phyloP scores from a whole-genome alignment of 2,329 filamentous ascomycete species.

The Arthrobotrys sphaeroides region DNA sequence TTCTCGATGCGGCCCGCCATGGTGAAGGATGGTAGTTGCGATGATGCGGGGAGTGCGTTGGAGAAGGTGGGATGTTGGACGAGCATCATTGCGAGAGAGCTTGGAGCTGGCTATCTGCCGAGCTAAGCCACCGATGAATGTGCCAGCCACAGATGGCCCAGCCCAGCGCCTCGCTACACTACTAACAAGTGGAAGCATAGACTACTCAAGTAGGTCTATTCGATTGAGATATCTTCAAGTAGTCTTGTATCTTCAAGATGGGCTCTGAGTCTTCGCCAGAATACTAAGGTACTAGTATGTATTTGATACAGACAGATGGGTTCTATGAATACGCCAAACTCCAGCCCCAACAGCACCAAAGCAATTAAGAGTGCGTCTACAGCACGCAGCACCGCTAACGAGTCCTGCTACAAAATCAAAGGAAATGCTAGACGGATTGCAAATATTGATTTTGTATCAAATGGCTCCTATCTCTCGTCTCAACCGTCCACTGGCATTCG shows the following conservation, averaged over 20 bases:
- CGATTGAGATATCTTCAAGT: no score
- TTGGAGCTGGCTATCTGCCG: no score
- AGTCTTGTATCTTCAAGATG: no score
- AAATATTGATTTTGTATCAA: conserved; percentile 12
- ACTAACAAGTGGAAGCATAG: no score
- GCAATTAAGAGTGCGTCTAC: conserved; percentile 26
- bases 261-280: no score
- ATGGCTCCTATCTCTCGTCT: conserved; percentile 42
- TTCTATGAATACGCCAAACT: conserved; percentile 42
- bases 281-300: not conserved
- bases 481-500: conserved; percentile 26
- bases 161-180: not conserved
- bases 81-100: conserved; percentile 45
- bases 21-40: conserved; percentile 44
- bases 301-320: conserved; percentile 1
- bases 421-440: not conserved
- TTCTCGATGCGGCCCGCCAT: conserved; percentile 72
- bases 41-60: conserved; percentile 16
- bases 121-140: not conserved
- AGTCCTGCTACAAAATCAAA: conserved; percentile 7
- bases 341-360: conserved; percentile 34
- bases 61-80: conserved; percentile 51
- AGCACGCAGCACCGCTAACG: conserved; percentile 13
- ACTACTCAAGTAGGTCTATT: no score
- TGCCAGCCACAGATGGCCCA: conserved; percentile 27